A percentile compares a stretch with the other conserved stretches of the same genome.
These are phyloP conservation scores for Beauveria caledonica DNA, from an alignment of 2,329 filamentous ascomycete species.

Conservation along the genomic window DNA sequence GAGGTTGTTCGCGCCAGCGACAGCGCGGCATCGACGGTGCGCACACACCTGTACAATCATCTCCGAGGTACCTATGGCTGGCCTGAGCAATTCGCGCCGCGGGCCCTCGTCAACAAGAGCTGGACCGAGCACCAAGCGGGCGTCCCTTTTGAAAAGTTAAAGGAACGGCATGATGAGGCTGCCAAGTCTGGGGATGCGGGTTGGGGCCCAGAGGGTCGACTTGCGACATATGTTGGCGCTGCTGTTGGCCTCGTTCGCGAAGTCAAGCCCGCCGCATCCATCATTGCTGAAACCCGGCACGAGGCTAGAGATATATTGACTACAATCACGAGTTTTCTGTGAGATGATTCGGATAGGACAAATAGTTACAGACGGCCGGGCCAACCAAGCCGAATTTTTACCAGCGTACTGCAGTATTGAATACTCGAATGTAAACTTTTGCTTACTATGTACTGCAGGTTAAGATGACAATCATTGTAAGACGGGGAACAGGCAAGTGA, in stretches of 20 bases:
- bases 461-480: slow-evolving; percentile 12
- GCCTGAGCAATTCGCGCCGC: slow-evolving; percentile 33
- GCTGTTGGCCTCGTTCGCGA: slow-evolving; percentile 35
- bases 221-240: slow-evolving; percentile 43
- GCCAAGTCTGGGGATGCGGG: slow-evolving; percentile 31
- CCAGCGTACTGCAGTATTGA: neutral
- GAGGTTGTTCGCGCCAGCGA: slow-evolving; percentile 33
- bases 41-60: slow-evolving; percentile 37
- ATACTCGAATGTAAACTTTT: neutral
- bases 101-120: slow-evolving; percentile 30
- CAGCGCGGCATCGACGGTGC: slow-evolving; percentile 29
- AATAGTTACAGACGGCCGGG: no score
- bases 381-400: neutral
- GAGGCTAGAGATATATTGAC: neutral
- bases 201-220: slow-evolving; percentile 38
- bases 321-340: neutral
- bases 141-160: slow-evolving; percentile 35
- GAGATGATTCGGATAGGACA: neutral
- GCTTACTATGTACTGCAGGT: neutral
- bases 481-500: neutral
- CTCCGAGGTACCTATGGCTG: slow-evolving; percentile 34
- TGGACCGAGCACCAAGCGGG: slow-evolving; percentile 28
- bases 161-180: slow-evolving; percentile 33
- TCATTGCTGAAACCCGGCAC: slow-evolving; percentile 21
- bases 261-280: slow-evolving; percentile 29